Evolutionary conservation across 257 asterid genomes (phyloP).

Genomic region (Scutellaria minor): DNA sequence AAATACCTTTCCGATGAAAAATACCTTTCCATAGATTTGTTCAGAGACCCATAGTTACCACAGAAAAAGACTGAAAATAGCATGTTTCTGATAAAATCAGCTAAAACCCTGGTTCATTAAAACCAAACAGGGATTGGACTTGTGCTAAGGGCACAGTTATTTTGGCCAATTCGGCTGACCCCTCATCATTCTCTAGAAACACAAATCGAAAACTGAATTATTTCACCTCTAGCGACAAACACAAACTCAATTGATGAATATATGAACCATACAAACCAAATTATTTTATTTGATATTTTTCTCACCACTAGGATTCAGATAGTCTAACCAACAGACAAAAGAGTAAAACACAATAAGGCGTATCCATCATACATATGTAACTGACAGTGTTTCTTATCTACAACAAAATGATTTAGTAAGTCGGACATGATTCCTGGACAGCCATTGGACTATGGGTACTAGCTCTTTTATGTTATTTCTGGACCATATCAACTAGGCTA

Average conservation of each 20-base stretch:
- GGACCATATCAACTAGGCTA: conserved; percentile 20
- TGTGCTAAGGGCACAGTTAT: too few species aligned
- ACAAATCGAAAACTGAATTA: too few species aligned
- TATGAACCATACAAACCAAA: too few species aligned
- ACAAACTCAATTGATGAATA: too few species aligned
- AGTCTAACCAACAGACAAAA: not conserved
- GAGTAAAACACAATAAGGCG: not conserved
- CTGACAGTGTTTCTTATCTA: conserved; percentile 2
- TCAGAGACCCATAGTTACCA: conserved; percentile 9
- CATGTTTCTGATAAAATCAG: too few species aligned
- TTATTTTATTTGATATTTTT: too few species aligned
- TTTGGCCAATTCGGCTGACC: too few species aligned
- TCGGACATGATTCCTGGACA: conserved; percentile 3
- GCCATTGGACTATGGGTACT: not conserved
- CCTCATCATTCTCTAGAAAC: too few species aligned
- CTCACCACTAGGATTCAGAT: not conserved
- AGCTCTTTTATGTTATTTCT: not conserved
- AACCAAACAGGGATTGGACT: too few species aligned
- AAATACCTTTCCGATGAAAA: not conserved
- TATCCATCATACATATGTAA: not conserved
- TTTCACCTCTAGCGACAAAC: too few species aligned
- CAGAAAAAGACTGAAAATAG: too few species aligned
- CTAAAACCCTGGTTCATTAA: too few species aligned
- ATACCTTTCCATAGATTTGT: not conserved
- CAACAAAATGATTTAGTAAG: not conserved